Conservation (phyloP, 805 yeast species). For the Ogataea parapolymorpha region DNA sequence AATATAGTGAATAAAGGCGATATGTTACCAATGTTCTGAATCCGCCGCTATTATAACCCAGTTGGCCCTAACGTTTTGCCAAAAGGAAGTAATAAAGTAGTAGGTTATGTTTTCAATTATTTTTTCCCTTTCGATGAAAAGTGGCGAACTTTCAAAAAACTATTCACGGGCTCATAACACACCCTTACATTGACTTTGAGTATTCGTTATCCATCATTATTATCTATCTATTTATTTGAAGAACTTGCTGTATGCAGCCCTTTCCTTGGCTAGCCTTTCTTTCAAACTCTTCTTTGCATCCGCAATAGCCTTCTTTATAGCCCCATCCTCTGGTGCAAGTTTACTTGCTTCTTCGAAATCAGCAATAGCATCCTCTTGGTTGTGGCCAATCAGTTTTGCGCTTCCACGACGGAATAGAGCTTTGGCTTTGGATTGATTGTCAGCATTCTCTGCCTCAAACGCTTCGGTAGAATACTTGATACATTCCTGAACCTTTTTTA, state of each 20-base stretch:
- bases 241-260: conserved; percentile 71
- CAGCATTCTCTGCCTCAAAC: conserved; percentile 54
- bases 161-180: conserved; percentile 8
- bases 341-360: conserved; percentile 65
- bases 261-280: conserved; percentile 61
- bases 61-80: conserved; percentile 14
- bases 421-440: conserved; percentile 71
- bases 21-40: conserved; percentile 10
- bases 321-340: conserved; percentile 68
- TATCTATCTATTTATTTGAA: conserved; percentile 33
- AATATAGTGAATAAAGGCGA: conserved; percentile 14
- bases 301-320: conserved; percentile 58
- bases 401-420: conserved; percentile 84
- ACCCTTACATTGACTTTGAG: neutral
- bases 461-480: conserved; percentile 64
- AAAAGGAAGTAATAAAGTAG: conserved; percentile 10
- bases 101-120: conserved; percentile 13
- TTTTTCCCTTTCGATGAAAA: conserved; percentile 17
- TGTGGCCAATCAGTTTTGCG: conserved; percentile 61
- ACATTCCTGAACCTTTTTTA: conserved; percentile 50
- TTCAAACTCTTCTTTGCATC: conserved; percentile 54
- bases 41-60: conserved; percentile 14
- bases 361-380: conserved; percentile 65
- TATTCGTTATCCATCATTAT: neutral
- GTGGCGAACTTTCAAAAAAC: conserved; percentile 21